Percentiles rank a stretch among this genome's conserved stretches.
Conservation (phyloP, 148 eudicot species). For the Vaccinium macrocarpon region DNA sequence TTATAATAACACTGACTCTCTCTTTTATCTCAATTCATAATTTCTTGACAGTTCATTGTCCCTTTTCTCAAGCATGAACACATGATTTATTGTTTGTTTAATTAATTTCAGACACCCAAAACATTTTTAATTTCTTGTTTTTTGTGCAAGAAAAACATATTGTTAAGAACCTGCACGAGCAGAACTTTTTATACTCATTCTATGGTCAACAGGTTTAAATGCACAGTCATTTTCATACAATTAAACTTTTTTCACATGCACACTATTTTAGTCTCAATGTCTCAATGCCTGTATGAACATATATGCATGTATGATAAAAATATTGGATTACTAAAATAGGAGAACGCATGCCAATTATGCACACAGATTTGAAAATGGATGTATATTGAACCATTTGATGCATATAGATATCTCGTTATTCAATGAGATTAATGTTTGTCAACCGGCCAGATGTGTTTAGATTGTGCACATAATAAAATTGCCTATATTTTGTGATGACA, state of each 20-base stretch:
- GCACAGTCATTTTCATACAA: too few species aligned
- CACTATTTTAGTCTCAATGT: too few species aligned
- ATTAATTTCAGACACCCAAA: background rate
- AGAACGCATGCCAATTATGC: too few species aligned
- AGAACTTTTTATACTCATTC: background rate
- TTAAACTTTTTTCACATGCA: too few species aligned
- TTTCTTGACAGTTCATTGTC: background rate
- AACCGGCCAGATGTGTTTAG: background rate
- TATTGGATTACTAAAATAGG: too few species aligned
- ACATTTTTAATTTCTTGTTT: background rate
- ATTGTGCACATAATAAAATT: background rate
- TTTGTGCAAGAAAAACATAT: background rate
- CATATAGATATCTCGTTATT: too few species aligned
- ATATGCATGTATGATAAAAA: too few species aligned
- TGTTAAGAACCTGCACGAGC: background rate
- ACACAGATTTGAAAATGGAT: background rate
- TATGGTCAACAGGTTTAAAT: too few species aligned
- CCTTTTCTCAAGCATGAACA: constrained; percentile 7
- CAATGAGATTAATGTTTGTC: too few species aligned
- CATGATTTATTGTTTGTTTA: background rate
- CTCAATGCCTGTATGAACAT: too few species aligned
- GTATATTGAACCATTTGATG: background rate
- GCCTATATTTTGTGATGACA: background rate
- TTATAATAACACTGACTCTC: background rate
- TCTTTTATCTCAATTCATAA: background rate